Percentiles rank a stretch among this genome's conserved stretches.
Conservation (phyloP, 257 asterid species). For the Leonotis leonurus region DNA sequence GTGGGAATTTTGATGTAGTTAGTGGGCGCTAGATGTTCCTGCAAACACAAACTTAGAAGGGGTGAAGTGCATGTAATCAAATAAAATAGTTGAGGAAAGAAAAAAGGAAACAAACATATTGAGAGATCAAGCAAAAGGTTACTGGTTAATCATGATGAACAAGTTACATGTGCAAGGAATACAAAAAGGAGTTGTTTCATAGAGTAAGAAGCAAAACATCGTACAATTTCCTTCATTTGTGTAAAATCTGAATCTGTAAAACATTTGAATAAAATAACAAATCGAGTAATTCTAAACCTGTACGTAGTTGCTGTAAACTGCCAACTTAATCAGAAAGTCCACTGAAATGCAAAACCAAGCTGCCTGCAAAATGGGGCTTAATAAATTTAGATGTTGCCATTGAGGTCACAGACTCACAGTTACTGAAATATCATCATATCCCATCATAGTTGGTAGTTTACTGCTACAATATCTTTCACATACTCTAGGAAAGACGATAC, state of each 20-base stretch:
- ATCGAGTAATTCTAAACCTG: slow-evolving; percentile 63
- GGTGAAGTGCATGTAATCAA: background rate
- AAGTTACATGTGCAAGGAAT: background rate
- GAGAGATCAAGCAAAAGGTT: background rate
- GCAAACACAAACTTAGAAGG: slow-evolving; percentile 31
- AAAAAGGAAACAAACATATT: too few relatives aligned
- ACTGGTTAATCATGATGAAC: background rate
- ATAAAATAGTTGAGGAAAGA: background rate
- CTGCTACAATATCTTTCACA: too few relatives aligned
- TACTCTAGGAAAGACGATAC: too few relatives aligned
- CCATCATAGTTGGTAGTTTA: too few relatives aligned
- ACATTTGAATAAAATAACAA: too few relatives aligned
- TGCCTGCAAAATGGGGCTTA: slow-evolving; percentile 79
- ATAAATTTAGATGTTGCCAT: too few relatives aligned
- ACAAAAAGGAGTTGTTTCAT: background rate
- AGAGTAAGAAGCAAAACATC: background rate
- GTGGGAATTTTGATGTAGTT: slow-evolving; percentile 78
- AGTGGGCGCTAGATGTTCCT: slow-evolving; percentile 84
- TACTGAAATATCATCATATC: too few relatives aligned
- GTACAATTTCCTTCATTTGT: background rate
- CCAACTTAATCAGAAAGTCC: slow-evolving; percentile 51
- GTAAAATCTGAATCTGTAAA: too few relatives aligned
- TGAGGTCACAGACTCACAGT: too few relatives aligned
- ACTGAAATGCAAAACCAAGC: slow-evolving; percentile 51
- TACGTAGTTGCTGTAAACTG: slow-evolving; percentile 55